Evolutionary conservation across 2,329 filamentous ascomycete species (phyloP).

Genomic region (Stachybotrys echinatus): DNA sequence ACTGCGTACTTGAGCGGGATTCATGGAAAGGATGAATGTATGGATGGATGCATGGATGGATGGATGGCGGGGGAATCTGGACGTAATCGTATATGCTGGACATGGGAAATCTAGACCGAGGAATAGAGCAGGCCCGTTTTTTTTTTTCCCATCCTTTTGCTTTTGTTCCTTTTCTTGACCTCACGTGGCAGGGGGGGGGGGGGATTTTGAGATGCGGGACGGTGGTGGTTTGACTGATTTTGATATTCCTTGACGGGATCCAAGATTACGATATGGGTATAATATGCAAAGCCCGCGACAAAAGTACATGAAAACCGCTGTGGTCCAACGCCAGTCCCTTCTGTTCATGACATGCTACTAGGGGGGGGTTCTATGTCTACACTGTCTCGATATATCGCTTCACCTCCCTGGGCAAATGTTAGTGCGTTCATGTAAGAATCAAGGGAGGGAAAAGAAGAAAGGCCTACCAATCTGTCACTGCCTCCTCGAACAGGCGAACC

Average conservation of each 20-base stretch:
- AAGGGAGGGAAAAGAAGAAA: neutral
- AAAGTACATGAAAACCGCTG: neutral
- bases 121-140: no score
- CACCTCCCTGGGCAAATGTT: constrained; percentile 54
- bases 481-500: constrained; percentile 85
- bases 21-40: no score
- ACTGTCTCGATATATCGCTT: constrained; percentile 76
- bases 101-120: no score
- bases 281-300: neutral
- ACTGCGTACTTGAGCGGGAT: no score
- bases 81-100: no score
- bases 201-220: no score
- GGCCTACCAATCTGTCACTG: constrained; percentile 91
- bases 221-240: neutral
- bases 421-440: constrained; percentile 9
- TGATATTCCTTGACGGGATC: neutral
- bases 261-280: neutral
- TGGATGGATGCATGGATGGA: no score
- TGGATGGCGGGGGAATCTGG: no score
- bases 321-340: neutral
- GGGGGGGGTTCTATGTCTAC: constrained; percentile 11
- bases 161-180: no score
- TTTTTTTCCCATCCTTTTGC: no score
- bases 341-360: neutral
- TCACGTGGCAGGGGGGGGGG: no score